Evolutionary conservation across 176 grass and related monocot species (phyloP).

Genomic region (Melocanna baccifera): DNA sequence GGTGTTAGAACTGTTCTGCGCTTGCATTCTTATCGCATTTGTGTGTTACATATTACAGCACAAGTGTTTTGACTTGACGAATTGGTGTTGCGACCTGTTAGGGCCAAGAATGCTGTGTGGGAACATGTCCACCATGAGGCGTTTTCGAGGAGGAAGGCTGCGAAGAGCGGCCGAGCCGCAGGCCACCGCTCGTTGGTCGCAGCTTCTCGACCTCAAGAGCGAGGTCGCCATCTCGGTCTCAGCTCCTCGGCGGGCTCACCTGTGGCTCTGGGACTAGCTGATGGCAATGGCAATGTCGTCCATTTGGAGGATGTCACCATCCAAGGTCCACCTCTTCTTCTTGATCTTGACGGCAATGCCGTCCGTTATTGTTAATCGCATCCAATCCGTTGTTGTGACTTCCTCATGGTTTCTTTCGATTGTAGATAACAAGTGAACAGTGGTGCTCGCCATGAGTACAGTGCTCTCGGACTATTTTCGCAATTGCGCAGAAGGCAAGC

Average conservation of each 20-base stretch:
- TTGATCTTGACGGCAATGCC: neutral
- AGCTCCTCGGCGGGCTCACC: conserved; percentile 16
- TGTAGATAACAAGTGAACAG: conserved; percentile 50
- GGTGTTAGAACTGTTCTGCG: no score
- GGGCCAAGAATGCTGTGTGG: conserved; percentile 55
- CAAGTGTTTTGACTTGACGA: neutral
- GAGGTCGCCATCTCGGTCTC: conserved; percentile 28
- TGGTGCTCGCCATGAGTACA: conserved; percentile 5
- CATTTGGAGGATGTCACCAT: conserved; percentile 24
- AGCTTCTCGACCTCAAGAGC: conserved; percentile 54
- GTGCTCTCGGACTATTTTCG: neutral
- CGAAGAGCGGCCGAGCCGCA: conserved; percentile 66
- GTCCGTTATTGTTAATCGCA: neutral
- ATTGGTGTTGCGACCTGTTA: conserved; percentile 2
- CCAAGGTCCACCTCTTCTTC: conserved; percentile 47
- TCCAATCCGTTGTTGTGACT: neutral
- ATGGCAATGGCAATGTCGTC: conserved; percentile 39
- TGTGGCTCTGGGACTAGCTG: neutral
- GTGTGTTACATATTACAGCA: neutral
- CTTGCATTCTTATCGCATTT: neutral
- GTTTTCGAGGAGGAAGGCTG: conserved; percentile 61
- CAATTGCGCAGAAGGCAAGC: conserved; percentile 17
- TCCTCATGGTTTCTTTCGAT: conserved; percentile 27
- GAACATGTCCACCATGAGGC: conserved; percentile 47
- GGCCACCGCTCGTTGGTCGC: conserved; percentile 53